Evolutionary conservation across 352 stramenopile genomes (phyloP).

Genomic region (Phytophthora fragariae): DNA sequence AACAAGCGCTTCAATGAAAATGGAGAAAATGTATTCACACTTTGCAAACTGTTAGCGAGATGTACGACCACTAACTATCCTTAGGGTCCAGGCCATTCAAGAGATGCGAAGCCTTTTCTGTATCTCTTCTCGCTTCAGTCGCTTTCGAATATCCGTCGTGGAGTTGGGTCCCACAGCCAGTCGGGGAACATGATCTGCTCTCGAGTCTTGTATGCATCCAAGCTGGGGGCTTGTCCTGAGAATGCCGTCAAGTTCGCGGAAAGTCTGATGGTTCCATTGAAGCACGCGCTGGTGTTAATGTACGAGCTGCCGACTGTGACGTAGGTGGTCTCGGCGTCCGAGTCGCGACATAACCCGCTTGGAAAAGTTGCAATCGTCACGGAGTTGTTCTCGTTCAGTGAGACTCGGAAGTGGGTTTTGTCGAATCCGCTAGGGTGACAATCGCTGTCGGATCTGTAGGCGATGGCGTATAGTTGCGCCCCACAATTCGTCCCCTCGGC

Average conservation of each 20-base stretch:
- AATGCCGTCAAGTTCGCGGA: neutral
- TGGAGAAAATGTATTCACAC: conserved; percentile 1
- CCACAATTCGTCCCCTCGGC: neutral
- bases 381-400: neutral
- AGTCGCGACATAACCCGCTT: neutral
- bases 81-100: neutral
- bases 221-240: neutral
- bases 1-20: neutral
- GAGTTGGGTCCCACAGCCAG: conserved; percentile 43
- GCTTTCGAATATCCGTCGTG: conserved; percentile 39
- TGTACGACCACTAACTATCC: neutral
- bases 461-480: neutral
- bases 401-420: neutral
- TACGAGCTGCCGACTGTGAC: neutral
- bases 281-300: neutral
- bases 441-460: neutral
- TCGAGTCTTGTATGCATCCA: conserved; percentile 31
- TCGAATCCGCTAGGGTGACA: neutral
- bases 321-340: neutral
- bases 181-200: neutral
- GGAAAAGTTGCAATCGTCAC: neutral
- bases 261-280: neutral
- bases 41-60: neutral
- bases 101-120: neutral
- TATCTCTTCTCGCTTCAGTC: neutral